Percentiles rank a stretch among this genome's conserved stretches.
Conservation (phyloP, 2,329 filamentous ascomycete genomes). For the Rhynchosporium secalis region DNA sequence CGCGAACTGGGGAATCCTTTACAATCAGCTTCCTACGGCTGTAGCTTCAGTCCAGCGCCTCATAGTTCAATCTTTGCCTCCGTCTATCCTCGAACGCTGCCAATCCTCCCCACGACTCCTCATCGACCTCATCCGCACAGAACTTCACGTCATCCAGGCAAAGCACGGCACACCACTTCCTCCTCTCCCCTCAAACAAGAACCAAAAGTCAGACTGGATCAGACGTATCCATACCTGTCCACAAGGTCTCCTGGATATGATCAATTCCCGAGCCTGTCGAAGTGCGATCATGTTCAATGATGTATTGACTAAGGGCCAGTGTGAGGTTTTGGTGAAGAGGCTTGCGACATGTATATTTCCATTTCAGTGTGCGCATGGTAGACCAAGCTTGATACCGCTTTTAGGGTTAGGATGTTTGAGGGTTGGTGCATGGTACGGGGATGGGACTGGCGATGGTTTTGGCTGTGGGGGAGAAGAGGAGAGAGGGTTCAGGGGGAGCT, state of each 20-base stretch:
- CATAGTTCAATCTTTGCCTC: conserved; percentile 62
- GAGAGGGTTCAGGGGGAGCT: too few relatives aligned
- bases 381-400: conserved; percentile 65
- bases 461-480: too few relatives aligned
- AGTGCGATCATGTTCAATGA: conserved; percentile 91
- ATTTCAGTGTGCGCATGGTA: conserved; percentile 82
- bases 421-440: too few relatives aligned
- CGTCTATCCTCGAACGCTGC: conserved; percentile 74
- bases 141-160: conserved; percentile 62
- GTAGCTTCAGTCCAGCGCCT: conserved; percentile 38
- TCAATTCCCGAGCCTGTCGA: conserved; percentile 75
- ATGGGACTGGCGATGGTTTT: too few relatives aligned
- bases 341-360: conserved; percentile 69
- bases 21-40: conserved; percentile 30
- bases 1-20: conserved; percentile 69
- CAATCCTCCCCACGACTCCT: conserved; percentile 68
- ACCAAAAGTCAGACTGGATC: conserved; percentile 50
- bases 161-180: background rate
- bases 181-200: background rate
- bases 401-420: conserved; percentile 43
- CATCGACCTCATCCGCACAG: conserved; percentile 71
- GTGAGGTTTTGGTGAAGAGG: conserved; percentile 54
- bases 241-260: conserved; percentile 69
- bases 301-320: conserved; percentile 56
- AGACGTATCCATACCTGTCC: conserved; percentile 69